phyloP scores from a whole-genome alignment of 768 basidiomycete species.

The Lactifluus echinatus region DNA sequence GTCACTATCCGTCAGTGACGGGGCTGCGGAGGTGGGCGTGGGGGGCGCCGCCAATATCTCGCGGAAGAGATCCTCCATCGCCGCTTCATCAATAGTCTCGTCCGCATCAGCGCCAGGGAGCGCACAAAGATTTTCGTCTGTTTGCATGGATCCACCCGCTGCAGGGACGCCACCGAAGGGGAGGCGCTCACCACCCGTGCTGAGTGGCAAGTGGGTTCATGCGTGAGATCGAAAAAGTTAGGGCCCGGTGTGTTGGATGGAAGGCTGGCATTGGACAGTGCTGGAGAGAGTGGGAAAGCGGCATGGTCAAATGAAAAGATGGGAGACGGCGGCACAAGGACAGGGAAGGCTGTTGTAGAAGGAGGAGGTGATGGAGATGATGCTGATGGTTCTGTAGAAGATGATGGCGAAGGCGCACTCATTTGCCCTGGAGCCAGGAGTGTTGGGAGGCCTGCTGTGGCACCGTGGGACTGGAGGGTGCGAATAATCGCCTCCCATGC shows the following conservation, averaged over 20 bases:
- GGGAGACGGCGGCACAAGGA: constrained; percentile 27
- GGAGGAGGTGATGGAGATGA: constrained; percentile 26
- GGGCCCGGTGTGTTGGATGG: constrained; percentile 26
- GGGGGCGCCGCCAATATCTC: constrained; percentile 56
- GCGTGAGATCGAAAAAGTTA: constrained; percentile 28
- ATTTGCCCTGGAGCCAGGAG: constrained; percentile 20
- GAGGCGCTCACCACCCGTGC: constrained; percentile 91
- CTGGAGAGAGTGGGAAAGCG: constrained; percentile 31
- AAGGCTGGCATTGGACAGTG: constrained; percentile 25
- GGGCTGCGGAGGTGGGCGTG: constrained; percentile 27
- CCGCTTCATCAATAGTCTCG: constrained; percentile 42
- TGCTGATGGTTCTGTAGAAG: constrained; percentile 16
- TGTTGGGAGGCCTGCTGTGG: constrained; percentile 39
- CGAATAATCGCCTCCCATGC: constrained; percentile 78
- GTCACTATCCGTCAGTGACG: constrained; percentile 25
- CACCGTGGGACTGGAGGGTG: constrained; percentile 60
- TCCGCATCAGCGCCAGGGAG: constrained; percentile 21
- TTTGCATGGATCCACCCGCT: constrained; percentile 68
- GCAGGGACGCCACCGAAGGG: constrained; percentile 70
- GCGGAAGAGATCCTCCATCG: constrained; percentile 61
- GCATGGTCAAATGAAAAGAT: constrained; percentile 27
- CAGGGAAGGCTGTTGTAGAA: constrained; percentile 27
- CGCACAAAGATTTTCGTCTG: constrained; percentile 18
- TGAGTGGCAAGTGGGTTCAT: constrained; percentile 88
- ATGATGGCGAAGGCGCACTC: constrained; percentile 11